Conservation (phyloP, 202 grass and related monocot species). For the Cymbopogon flexuosus region DNA sequence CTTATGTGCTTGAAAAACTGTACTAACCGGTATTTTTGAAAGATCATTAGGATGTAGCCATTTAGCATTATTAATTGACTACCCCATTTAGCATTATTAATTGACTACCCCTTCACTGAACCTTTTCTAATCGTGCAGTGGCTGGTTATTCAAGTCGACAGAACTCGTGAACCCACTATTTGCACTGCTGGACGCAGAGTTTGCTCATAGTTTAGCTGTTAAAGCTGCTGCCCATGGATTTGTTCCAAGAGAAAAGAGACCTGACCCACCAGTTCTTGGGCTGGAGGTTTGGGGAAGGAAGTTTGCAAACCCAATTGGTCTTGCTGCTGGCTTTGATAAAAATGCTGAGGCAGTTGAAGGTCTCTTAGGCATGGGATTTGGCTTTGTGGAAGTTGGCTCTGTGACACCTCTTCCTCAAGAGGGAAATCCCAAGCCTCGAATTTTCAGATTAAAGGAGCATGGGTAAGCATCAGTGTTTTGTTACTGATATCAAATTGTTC, state of each 20-base stretch:
- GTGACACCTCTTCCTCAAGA: conserved; percentile 92
- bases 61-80: not conserved
- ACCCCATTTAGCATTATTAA: not conserved
- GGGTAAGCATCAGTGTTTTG: conserved; percentile 45
- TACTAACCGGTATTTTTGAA: not conserved
- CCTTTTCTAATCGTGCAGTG: conserved; percentile 45
- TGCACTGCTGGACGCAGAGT: conserved; percentile 76
- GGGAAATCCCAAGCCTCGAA: conserved; percentile 89
- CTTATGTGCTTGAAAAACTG: conserved; percentile 7
- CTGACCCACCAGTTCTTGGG: conserved; percentile 67
- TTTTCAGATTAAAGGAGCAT: conserved; percentile 76
- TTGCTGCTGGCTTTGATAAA: conserved; percentile 99
- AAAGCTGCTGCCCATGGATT: conserved; percentile 76
- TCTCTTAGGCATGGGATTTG: conserved; percentile 83
- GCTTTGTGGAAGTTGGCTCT: conserved; percentile 97
- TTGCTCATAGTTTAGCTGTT: conserved; percentile 76
- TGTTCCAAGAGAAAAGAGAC: conserved; percentile 87
- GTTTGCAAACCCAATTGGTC: conserved; percentile 82
- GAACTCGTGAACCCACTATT: conserved; percentile 82
- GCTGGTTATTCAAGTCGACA: conserved; percentile 84
- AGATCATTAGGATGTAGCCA: not conserved
- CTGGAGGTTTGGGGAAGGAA: conserved; percentile 86
- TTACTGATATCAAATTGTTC: not conserved
- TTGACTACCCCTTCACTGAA: conserved; percentile 1
- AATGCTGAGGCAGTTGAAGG: conserved; percentile 92